Conservation (phyloP, 345 rosid genomes). For the Pistacia vera region DNA sequence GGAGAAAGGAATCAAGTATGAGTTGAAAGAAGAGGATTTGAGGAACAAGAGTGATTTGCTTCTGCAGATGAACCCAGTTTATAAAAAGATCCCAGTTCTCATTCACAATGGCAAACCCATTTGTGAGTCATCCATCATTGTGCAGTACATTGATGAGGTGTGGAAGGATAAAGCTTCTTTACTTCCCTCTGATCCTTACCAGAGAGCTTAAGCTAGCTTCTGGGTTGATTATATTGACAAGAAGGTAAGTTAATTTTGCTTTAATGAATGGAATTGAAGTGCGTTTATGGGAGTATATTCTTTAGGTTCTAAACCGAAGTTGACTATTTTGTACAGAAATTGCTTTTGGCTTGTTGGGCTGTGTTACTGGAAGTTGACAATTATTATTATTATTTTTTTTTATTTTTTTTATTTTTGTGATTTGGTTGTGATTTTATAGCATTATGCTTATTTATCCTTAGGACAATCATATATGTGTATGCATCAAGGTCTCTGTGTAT, state of each 20-base stretch:
- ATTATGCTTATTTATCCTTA: too few relatives aligned
- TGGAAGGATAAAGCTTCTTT: slow-evolving; percentile 10
- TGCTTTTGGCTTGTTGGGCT: too few relatives aligned
- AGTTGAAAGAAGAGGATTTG: slow-evolving; percentile 17
- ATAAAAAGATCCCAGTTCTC: slow-evolving; percentile 12
- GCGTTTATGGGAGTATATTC: background rate
- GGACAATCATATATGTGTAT: too few relatives aligned
- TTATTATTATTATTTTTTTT: too few relatives aligned
- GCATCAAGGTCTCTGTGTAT: too few relatives aligned
- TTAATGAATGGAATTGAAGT: background rate
- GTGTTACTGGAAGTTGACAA: too few relatives aligned
- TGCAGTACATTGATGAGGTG: slow-evolving; percentile 20
- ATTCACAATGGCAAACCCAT: slow-evolving; percentile 17
- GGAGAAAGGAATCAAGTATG: slow-evolving; percentile 18
- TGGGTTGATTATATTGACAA: slow-evolving; percentile 23
- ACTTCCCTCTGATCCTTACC: slow-evolving; percentile 18
- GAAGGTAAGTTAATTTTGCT: background rate
- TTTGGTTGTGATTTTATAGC: too few relatives aligned
- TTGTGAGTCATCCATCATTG: slow-evolving; percentile 16
- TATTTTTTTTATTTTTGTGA: too few relatives aligned
- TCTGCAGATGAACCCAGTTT: slow-evolving; percentile 18
- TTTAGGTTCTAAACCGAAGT: too few relatives aligned
- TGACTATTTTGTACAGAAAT: too few relatives aligned
- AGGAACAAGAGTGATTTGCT: slow-evolving; percentile 9
- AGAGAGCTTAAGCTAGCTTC: slow-evolving; percentile 17